Conservation (phyloP, 2,329 filamentous ascomycete genomes). For the Endoconidiophora laricicola region DNA sequence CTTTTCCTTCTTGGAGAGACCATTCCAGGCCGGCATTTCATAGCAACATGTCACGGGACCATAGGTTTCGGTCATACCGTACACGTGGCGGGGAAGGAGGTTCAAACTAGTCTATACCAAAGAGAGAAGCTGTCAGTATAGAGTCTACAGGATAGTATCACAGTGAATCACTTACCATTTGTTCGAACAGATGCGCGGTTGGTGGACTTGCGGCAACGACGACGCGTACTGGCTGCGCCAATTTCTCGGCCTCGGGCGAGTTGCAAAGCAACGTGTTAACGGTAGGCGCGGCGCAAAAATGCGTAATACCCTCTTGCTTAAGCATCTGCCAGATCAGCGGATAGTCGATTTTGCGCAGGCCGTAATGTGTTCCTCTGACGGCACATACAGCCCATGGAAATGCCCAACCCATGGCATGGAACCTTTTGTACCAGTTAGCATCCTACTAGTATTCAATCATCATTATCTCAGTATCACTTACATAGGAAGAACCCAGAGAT, state of each 20-base stretch:
- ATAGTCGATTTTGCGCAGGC: constrained; percentile 89
- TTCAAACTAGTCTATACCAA: constrained; percentile 41
- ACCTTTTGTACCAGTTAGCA: constrained; percentile 23
- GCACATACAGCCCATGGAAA: constrained; percentile 90
- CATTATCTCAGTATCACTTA: constrained; percentile 32
- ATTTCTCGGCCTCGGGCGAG: constrained; percentile 51
- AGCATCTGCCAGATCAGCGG: constrained; percentile 78
- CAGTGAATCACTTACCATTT: constrained; percentile 46
- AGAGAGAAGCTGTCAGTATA: neutral
- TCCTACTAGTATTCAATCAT: too few relatives aligned
- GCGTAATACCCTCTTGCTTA: constrained; percentile 73
- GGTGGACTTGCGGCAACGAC: constrained; percentile 89
- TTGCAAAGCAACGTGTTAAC: constrained; percentile 89
- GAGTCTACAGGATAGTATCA: neutral
- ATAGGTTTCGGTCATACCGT: constrained; percentile 78
- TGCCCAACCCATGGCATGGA: constrained; percentile 61
- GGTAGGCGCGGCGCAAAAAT: constrained; percentile 91
- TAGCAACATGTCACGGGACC: constrained; percentile 94
- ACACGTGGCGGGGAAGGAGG: constrained; percentile 80
- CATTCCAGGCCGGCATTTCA: constrained; percentile 69
- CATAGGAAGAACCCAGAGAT: constrained; percentile 88
- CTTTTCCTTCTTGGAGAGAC: constrained; percentile 54
- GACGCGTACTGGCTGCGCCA: constrained; percentile 60
- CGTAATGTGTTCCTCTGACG: constrained; percentile 87
- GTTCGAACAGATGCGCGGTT: constrained; percentile 76